phyloP scores from a whole-genome alignment of 306 rosid genomes.

The Alnus glutinosa region DNA sequence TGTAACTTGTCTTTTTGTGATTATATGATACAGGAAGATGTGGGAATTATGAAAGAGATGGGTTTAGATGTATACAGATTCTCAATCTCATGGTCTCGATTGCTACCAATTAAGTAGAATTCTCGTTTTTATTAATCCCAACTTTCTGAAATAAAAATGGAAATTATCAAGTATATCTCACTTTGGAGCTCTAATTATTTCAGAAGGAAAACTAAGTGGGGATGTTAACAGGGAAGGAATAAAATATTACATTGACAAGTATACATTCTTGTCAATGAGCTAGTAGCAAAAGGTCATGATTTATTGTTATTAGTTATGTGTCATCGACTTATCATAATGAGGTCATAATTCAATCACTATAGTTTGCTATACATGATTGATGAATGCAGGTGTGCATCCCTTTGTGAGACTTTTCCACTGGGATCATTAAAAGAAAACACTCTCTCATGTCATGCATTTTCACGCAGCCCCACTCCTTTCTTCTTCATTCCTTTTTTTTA shows the following conservation, averaged over 20 bases:
- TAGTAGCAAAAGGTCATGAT: slow-evolving; percentile 44
- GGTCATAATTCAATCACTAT: not conserved
- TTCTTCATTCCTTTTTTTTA: too few species aligned
- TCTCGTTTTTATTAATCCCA: too few species aligned
- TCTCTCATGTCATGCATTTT: too few species aligned
- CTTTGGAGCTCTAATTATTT: too few species aligned
- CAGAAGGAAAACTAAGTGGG: too few species aligned
- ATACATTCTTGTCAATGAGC: slow-evolving; percentile 56
- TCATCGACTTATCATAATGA: not conserved
- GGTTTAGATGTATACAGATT: too few species aligned
- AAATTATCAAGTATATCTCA: too few species aligned
- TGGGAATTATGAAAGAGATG: not conserved
- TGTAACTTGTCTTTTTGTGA: not conserved
- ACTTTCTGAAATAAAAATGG: too few species aligned
- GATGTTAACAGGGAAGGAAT: slow-evolving; percentile 42
- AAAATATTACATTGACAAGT: slow-evolving; percentile 50
- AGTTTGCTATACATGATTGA: not conserved
- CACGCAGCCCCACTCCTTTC: too few species aligned
- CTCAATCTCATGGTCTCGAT: too few species aligned
- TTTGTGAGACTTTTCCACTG: slow-evolving; percentile 44
- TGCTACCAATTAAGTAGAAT: too few species aligned
- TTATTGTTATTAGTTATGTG: not conserved
- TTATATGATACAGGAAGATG: not conserved
- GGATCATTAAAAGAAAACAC: too few species aligned
- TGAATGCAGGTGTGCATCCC: slow-evolving; percentile 31